Conservation (phyloP, 2,329 filamentous ascomycete species). For the Alternaria postmessia region DNA sequence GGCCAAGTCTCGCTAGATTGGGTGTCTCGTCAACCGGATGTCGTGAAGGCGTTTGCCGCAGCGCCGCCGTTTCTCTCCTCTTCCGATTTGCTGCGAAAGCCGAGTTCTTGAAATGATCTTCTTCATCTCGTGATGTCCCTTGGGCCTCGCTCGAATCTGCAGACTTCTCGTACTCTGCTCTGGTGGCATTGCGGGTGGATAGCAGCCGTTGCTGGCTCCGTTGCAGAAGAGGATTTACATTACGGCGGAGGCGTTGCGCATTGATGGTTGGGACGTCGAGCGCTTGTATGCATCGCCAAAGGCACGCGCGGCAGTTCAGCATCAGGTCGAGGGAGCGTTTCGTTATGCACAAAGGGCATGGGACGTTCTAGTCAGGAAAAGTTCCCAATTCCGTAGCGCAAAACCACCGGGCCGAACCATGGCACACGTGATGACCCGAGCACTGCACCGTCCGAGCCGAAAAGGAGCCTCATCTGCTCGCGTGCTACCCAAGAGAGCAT, state of each 20-base stretch:
- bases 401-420: slow-evolving; percentile 18
- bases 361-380: slow-evolving; percentile 24
- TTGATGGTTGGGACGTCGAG: slow-evolving; percentile 43
- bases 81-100: slow-evolving; percentile 34
- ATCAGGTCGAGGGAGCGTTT: slow-evolving; percentile 40
- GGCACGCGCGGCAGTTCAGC: slow-evolving; percentile 57
- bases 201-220: slow-evolving; percentile 31
- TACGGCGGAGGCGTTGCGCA: slow-evolving; percentile 30
- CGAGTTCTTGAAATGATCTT: slow-evolving; percentile 41
- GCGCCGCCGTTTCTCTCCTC: slow-evolving; percentile 30
- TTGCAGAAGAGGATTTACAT: slow-evolving; percentile 26
- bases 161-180: slow-evolving; percentile 12
- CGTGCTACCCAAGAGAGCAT: slow-evolving; percentile 13
- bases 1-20: slow-evolving; percentile 36
- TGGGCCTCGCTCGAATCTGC: slow-evolving; percentile 17
- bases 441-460: slow-evolving; percentile 3
- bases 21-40: slow-evolving; percentile 16
- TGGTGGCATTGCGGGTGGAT: slow-evolving; percentile 19
- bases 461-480: slow-evolving; percentile 9
- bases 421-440: slow-evolving; percentile 24
- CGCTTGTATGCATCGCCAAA: slow-evolving; percentile 54
- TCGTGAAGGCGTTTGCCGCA: slow-evolving; percentile 19
- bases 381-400: slow-evolving; percentile 18
- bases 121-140: slow-evolving; percentile 12
- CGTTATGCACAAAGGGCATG: slow-evolving; percentile 17